A percentile compares a stretch with the other conserved stretches of the same genome.
phyloP scores from a whole-genome alignment of 176 grass and related monocot species.

The Avena atlantica region DNA sequence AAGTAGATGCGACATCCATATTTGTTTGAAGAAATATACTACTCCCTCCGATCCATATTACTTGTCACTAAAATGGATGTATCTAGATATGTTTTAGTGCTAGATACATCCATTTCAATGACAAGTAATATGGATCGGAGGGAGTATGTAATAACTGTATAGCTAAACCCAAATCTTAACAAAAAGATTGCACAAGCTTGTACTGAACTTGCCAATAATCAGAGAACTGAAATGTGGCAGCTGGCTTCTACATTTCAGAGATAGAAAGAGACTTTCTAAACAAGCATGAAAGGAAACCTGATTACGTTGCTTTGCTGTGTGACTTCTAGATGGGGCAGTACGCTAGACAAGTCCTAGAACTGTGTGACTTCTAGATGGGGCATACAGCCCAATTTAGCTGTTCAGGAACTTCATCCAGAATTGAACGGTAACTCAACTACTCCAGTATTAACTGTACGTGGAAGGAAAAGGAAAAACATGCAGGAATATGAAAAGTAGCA shows the following conservation, averaged over 20 bases:
- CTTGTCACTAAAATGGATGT: too few relatives aligned
- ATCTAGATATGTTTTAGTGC: too few relatives aligned
- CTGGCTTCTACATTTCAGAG: neutral
- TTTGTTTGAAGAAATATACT: neutral
- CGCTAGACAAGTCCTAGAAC: neutral
- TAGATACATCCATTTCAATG: too few relatives aligned
- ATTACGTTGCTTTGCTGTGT: neutral
- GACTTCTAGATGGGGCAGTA: neutral
- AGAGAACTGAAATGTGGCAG: neutral
- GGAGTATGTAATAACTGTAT: neutral
- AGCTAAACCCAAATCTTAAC: slow-evolving; percentile 12
- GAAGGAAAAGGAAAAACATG: neutral
- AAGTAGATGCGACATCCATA: slow-evolving; percentile 7
- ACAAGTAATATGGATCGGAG: too few relatives aligned
- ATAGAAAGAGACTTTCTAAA: neutral
- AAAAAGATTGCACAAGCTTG: slow-evolving; percentile 22
- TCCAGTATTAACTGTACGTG: neutral
- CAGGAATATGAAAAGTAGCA: neutral
- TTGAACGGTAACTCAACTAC: slow-evolving; percentile 8
- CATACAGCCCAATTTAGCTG: neutral
- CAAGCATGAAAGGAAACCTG: neutral
- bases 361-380: neutral
- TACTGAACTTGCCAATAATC: neutral
- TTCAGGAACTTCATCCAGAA: slow-evolving; percentile 5
- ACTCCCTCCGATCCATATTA: too few relatives aligned